Evolutionary conservation across 805 yeast species (phyloP).

Genomic region (Saturnispora silvae): DNA sequence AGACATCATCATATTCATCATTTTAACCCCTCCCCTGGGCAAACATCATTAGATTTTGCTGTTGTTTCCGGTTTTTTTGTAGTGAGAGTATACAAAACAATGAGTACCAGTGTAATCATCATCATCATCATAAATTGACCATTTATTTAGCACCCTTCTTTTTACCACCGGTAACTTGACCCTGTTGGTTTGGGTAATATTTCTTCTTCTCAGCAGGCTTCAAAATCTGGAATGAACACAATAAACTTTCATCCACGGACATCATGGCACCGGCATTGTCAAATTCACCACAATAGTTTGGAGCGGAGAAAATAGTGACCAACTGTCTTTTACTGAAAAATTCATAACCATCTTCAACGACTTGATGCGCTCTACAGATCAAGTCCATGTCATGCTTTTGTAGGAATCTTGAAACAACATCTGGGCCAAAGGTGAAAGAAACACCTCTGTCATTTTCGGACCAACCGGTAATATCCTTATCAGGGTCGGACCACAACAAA

Average conservation of each 20-base stretch:
- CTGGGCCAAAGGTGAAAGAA: constrained; percentile 99
- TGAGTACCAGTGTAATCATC: no score
- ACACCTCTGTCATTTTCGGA: constrained; percentile 98
- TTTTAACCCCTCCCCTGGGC: no score
- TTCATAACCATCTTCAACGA: constrained; percentile 98
- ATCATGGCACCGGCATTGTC: constrained; percentile 99
- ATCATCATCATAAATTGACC: not conserved
- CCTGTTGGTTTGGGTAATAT: constrained; percentile 22
- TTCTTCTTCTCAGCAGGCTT: constrained; percentile 97
- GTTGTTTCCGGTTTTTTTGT: no score
- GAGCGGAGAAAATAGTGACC: constrained; percentile 92
- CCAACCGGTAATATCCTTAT: constrained; percentile 97
- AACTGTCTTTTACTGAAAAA: constrained; percentile 92
- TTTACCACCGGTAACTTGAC: not conserved
- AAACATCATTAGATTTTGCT: no score
- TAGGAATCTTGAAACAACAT: constrained; percentile 89
- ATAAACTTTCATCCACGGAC: constrained; percentile 93
- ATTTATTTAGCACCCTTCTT: constrained; percentile 5
- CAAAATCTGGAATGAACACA: constrained; percentile 92
- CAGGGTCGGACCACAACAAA: constrained; percentile 97
- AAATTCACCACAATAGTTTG: constrained; percentile 97
- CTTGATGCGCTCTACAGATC: constrained; percentile 98
- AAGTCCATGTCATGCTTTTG: constrained; percentile 97
- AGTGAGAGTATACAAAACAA: no score
- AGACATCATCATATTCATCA: no score